phyloP scores from a whole-genome alignment of 1,139 yeast species.

The Protomyces inouyei region DNA sequence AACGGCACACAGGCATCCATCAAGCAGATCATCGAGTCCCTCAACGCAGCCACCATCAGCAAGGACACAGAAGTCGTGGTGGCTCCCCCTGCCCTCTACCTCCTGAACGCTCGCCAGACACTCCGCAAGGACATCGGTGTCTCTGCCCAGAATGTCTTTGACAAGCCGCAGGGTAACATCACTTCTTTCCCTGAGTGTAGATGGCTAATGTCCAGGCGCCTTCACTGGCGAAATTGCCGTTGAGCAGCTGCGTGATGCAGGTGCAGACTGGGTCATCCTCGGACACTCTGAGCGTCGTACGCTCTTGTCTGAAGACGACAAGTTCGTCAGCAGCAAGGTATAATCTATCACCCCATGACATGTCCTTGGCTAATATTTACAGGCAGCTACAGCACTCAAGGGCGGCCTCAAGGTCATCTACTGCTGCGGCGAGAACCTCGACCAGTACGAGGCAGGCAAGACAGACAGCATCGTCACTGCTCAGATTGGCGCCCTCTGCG shows the following conservation, averaged over 20 bases:
- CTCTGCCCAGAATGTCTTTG: slow-evolving; percentile 87
- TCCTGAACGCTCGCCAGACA: slow-evolving; percentile 68
- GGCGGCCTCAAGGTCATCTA: slow-evolving; percentile 29
- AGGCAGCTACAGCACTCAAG: slow-evolving; percentile 40
- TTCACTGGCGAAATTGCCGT: slow-evolving; percentile 94
- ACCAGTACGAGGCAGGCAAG: slow-evolving; percentile 83
- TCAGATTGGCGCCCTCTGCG: slow-evolving; percentile 86
- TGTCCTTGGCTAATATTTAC: slow-evolving; percentile 41
- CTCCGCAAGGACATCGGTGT: slow-evolving; percentile 67
- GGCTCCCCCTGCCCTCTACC: slow-evolving; percentile 94
- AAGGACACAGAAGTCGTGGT: slow-evolving; percentile 80
- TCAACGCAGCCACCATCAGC: slow-evolving; percentile 74
- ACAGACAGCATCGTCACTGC: slow-evolving; percentile 83
- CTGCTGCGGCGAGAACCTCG: slow-evolving; percentile 61
- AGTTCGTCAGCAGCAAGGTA: slow-evolving; percentile 89
- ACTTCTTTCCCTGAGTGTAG: not conserved
- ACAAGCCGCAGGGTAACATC: slow-evolving; percentile 48
- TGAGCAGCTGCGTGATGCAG: slow-evolving; percentile 81
- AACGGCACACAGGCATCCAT: slow-evolving; percentile 90
- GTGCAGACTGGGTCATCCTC: slow-evolving; percentile 89
- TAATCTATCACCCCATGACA: slow-evolving; percentile 66
- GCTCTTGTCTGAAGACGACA: slow-evolving; percentile 82
- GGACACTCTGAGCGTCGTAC: slow-evolving; percentile 99
- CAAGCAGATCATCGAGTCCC: slow-evolving; percentile 71
- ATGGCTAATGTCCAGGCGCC: slow-evolving; percentile 63